These are phyloP conservation scores for Phytophthora fragariaefolia DNA, from an alignment of 352 stramenopile genomes.

Conservation along the genomic window DNA sequence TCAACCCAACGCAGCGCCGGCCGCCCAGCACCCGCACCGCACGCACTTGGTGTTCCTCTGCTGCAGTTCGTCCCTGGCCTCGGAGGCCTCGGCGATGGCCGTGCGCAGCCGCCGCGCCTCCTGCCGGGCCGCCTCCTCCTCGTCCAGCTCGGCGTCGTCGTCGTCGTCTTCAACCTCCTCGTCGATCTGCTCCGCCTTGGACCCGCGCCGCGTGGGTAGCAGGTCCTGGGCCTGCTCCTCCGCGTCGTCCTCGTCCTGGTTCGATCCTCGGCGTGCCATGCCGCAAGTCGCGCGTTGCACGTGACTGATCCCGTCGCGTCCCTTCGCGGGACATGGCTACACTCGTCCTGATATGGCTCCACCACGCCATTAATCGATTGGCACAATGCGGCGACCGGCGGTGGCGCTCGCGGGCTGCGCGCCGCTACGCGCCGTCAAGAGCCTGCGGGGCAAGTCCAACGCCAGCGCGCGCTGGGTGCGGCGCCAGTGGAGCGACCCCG, in stretches of 20 bases:
- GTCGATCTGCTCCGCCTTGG: slow-evolving; percentile 16
- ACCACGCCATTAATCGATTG: background rate
- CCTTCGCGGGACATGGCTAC: slow-evolving; percentile 24
- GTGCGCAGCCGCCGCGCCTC: slow-evolving; percentile 54
- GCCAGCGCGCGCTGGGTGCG: slow-evolving; percentile 85
- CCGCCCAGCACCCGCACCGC: background rate
- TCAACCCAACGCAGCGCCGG: too few species aligned
- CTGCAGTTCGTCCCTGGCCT: slow-evolving; percentile 71
- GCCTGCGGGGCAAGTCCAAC: slow-evolving; percentile 85
- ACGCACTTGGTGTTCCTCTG: slow-evolving; percentile 75
- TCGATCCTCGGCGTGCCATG: too few species aligned
- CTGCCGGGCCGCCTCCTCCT: slow-evolving; percentile 54
- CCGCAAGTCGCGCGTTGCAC: background rate
- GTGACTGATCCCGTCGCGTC: slow-evolving; percentile 4
- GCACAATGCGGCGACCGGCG: background rate
- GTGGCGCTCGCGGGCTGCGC: slow-evolving; percentile 6
- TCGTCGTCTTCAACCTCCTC: slow-evolving; percentile 27
- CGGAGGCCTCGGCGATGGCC: slow-evolving; percentile 57
- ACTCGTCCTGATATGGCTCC: background rate
- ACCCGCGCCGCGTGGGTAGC: background rate
- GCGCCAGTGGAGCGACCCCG: slow-evolving; percentile 84
- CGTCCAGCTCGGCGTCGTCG: slow-evolving; percentile 28
- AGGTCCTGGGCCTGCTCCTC: background rate
- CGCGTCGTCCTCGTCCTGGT: slow-evolving; percentile 10
- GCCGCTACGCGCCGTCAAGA: slow-evolving; percentile 63